phyloP scores from a whole-genome alignment of 1,284 basidiomycete species.

The Melampsora larici-populina region DNA sequence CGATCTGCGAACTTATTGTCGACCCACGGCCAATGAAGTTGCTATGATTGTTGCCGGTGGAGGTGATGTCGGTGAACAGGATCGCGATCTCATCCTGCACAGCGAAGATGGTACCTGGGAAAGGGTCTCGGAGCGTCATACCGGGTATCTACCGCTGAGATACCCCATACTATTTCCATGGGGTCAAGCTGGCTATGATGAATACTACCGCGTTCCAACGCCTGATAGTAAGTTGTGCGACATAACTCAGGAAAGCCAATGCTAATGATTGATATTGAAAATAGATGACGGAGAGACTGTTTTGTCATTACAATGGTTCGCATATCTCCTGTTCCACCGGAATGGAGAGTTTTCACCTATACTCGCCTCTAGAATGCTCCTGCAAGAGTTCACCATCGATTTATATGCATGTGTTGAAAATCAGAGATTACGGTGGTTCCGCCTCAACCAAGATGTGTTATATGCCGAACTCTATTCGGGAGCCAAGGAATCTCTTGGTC shows the following conservation, averaged over 20 bases:
- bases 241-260: not conserved
- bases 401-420: not conserved
- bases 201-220: no score
- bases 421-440: no score
- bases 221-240: not conserved
- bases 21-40: not conserved
- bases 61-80: not conserved
- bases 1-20: not conserved
- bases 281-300: not conserved
- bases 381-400: not conserved
- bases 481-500: no score
- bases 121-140: not conserved
- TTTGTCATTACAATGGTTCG: not conserved
- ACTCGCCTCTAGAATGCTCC: not conserved
- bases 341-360: not conserved
- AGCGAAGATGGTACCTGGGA: not conserved
- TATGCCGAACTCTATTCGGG: no score
- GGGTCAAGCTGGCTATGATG: not conserved
- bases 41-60: not conserved
- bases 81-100: not conserved
- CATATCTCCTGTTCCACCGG: not conserved
- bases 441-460: no score
- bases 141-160: not conserved
- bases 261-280: not conserved
- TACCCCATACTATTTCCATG: constrained; percentile 2